Percentiles rank a stretch among this genome's conserved stretches.
Conservation (phyloP, 768 basidiomycete genomes). For the Serendipita vermifera region DNA sequence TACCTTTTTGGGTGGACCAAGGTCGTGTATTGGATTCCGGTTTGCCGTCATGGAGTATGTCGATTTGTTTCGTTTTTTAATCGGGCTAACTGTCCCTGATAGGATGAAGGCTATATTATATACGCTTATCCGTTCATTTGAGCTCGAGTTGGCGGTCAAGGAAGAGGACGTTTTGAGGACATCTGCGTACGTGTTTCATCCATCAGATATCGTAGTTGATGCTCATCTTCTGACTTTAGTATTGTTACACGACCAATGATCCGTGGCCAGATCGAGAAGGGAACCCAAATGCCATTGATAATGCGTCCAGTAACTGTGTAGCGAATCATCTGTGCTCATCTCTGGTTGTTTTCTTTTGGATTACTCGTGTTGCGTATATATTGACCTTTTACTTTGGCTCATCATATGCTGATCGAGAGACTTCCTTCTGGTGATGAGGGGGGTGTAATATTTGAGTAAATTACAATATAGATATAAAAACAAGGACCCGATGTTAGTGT, state of each 20-base stretch:
- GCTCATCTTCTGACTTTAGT: background rate
- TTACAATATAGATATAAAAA: no score
- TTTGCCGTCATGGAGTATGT: background rate
- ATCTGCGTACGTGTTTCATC: background rate
- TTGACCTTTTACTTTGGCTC: no score
- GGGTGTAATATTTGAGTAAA: no score
- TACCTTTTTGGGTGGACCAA: constrained; percentile 9
- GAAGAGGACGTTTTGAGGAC: background rate
- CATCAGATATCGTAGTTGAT: background rate
- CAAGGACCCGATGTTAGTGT: no score
- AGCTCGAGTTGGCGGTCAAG: background rate
- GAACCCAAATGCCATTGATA: no score
- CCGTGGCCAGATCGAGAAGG: no score
- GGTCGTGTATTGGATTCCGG: constrained; percentile 11
- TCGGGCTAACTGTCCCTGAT: background rate
- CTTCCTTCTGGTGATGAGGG: no score
- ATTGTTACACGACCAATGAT: constrained; percentile 7
- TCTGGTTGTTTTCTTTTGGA: no score
- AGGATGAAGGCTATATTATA: constrained; percentile 22
- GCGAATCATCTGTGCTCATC: no score
- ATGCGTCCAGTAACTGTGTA: no score
- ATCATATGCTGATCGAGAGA: no score
- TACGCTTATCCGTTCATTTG: constrained; percentile 18
- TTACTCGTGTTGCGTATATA: no score
- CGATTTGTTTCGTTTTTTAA: background rate